These are phyloP conservation scores for Musa balbisiana DNA, from an alignment of 202 grass and related monocot species.

Conservation along the genomic window DNA sequence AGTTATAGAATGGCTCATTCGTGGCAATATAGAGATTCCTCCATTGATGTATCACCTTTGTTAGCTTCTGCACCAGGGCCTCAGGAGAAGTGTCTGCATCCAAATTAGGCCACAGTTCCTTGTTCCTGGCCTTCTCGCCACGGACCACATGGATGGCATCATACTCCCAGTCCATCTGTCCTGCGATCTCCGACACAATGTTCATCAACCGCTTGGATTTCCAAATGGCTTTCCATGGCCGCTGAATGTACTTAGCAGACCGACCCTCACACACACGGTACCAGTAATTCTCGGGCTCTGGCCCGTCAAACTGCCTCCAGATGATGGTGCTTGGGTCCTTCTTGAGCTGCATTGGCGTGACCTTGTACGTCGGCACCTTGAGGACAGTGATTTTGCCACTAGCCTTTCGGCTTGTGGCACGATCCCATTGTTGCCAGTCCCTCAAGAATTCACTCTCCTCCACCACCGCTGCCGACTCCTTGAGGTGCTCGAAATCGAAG, in stretches of 20 bases:
- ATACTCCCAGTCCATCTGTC: conserved; percentile 93
- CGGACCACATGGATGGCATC: conserved; percentile 80
- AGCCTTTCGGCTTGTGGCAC: conserved; percentile 31
- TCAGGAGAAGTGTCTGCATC: conserved; percentile 80
- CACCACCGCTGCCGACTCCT: conserved; percentile 61
- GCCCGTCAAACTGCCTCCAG: conserved; percentile 77
- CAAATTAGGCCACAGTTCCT: conserved; percentile 77
- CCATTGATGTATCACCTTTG: conserved; percentile 47
- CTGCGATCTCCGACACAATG: conserved; percentile 82
- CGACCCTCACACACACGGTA: conserved; percentile 94
- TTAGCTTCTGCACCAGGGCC: conserved; percentile 53
- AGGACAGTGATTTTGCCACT: conserved; percentile 51
- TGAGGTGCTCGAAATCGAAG: conserved; percentile 94
- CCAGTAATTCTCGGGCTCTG: conserved; percentile 97
- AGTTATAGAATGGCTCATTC: conserved; percentile 92
- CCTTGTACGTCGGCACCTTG: conserved; percentile 78
- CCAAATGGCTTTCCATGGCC: conserved; percentile 90
- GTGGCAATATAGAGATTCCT: conserved; percentile 85
- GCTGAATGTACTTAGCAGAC: conserved; percentile 65
- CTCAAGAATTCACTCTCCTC: conserved; percentile 73
- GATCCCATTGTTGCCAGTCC: conserved; percentile 77
- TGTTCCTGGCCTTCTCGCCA: conserved; percentile 75
- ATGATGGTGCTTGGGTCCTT: conserved; percentile 74
- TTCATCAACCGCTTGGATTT: conserved; percentile 92
- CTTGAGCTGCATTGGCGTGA: conserved; percentile 88